Evolutionary conservation across 768 basidiomycete species (phyloP).

Genomic region (Leucocoprinus leucothites): DNA sequence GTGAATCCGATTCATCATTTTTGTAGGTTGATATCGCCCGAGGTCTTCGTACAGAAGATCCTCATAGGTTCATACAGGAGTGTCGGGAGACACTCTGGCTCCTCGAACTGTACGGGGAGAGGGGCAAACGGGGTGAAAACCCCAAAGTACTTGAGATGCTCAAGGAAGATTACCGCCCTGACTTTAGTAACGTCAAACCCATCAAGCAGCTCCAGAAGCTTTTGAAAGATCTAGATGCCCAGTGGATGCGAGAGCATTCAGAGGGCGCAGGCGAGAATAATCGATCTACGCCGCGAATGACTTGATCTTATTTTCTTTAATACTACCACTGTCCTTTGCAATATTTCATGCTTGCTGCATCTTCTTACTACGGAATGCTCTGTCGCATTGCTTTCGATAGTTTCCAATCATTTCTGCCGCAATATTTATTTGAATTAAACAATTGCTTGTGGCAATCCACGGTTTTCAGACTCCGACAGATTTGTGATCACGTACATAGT

Average conservation of each 20-base stretch:
- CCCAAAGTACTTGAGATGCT: constrained; percentile 47
- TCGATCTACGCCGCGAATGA: constrained; percentile 6
- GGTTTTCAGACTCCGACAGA: constrained; percentile 10
- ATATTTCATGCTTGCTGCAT: neutral
- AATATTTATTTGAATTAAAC: neutral
- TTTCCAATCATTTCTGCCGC: neutral
- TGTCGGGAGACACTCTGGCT: constrained; percentile 51
- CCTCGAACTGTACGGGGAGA: constrained; percentile 52
- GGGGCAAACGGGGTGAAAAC: constrained; percentile 48
- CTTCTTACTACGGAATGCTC: neutral
- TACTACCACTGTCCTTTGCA: neutral
- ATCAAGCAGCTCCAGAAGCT: constrained; percentile 45
- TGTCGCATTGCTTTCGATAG: constrained; percentile 11
- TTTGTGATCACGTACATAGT: constrained; percentile 1
- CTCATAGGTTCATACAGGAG: constrained; percentile 38
- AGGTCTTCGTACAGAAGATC: constrained; percentile 44
- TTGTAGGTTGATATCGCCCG: constrained; percentile 49
- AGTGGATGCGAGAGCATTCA: constrained; percentile 34
- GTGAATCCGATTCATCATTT: neutral
- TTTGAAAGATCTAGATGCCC: constrained; percentile 45
- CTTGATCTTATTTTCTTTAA: constrained; percentile 1
- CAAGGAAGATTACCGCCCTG: constrained; percentile 39
- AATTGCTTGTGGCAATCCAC: neutral
- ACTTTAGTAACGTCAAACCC: constrained; percentile 38
- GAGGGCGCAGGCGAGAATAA: constrained; percentile 3